These are phyloP conservation scores for Claviceps arundinis DNA, from an alignment of 2,329 filamentous ascomycete species.

Conservation along the genomic window DNA sequence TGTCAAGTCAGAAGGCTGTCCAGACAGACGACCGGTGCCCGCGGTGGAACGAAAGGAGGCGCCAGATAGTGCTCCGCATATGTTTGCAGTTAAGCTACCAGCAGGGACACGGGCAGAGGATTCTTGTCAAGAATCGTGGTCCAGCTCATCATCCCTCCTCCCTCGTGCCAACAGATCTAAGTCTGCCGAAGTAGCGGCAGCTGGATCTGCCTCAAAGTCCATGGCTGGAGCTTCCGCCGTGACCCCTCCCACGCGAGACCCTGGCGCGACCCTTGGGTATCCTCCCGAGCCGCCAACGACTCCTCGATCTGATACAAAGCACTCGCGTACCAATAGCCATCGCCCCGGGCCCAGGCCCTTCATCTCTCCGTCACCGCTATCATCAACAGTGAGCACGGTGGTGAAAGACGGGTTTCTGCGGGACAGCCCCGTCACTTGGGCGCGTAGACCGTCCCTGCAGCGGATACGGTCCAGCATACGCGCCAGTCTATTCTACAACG, in stretches of 20 bases:
- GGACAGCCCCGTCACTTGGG: slow-evolving; percentile 25
- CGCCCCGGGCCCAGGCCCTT: slow-evolving; percentile 29
- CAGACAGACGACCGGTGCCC: slow-evolving; percentile 23
- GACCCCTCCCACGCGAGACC: slow-evolving; percentile 20
- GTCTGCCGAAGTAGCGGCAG: slow-evolving; percentile 23
- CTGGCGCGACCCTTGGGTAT: slow-evolving; percentile 10
- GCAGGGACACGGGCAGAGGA: slow-evolving; percentile 25
- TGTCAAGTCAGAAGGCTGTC: slow-evolving; percentile 22
- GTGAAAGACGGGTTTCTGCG: slow-evolving; percentile 42
- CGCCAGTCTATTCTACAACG: slow-evolving; percentile 40
- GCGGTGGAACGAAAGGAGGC: slow-evolving; percentile 19
- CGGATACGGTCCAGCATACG: slow-evolving; percentile 37
- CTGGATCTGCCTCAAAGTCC: slow-evolving; percentile 11
- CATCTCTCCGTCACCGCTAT: slow-evolving; percentile 46
- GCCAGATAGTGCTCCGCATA: slow-evolving; percentile 18
- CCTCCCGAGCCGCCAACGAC: slow-evolving; percentile 15
- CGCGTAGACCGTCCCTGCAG: slow-evolving; percentile 30
- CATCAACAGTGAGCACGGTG: slow-evolving; percentile 44
- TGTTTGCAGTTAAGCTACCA: slow-evolving; percentile 23
- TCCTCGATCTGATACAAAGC: slow-evolving; percentile 15
- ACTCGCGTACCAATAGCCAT: slow-evolving; percentile 18
- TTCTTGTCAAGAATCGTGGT: slow-evolving; percentile 28
- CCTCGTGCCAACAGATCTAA: slow-evolving; percentile 23
- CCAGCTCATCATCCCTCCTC: slow-evolving; percentile 16
- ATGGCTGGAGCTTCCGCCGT: slow-evolving; percentile 17